Evolutionary conservation across 2,329 filamentous ascomycete genomes (phyloP), one percentile per base, ranked within the genome.

Genomic region (Fusarium poae): DNA sequence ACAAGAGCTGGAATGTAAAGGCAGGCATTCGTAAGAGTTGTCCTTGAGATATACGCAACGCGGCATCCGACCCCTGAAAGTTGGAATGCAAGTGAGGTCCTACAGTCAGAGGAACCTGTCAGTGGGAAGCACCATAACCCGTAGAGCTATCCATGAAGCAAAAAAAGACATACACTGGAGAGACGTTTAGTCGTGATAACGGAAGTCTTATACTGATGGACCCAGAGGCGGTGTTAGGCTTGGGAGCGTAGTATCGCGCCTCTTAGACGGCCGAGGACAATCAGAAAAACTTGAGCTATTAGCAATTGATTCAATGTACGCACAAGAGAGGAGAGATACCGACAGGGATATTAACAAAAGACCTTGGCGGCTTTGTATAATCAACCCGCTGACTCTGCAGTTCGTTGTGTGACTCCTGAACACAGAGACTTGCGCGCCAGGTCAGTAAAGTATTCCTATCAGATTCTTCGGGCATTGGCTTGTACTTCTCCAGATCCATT

Each of bases 131-230:
- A 7, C 21, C 6, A 9, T 6, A 15, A 30, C 12, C 11, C 8
- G 0, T 3, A 30, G 11, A n/a, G 8, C 2, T 3, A 20, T 30
- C 2, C 5, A n/a, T 6, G 12, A 10, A 15, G 27, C 3, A 15
- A 10, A 6, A 9, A 2, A 10, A 8, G 1, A 20, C 4, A 30
- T 9, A 30, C 15, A 30, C 12, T 9, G 12, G 3, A 44, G 4
- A 20, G 9, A 16, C 21, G 9, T 16, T 13, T 5, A 27, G 5
- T 5, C 20, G 15, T 20, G 3, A 7, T 35, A 8, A 12, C 25
- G 32, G 6, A 7, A 10, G 8, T 51, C 11, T 20, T 10, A 27
- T n/a, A 27, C n/a, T 27, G 9, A 23, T 51, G 21, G 23, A 40
- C 13, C 27, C 13, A 40, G 27, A 40, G 48, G 23, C 32, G 34